phyloP scores from a whole-genome alignment of 768 basidiomycete genomes.

The Trametes sanguinea region DNA sequence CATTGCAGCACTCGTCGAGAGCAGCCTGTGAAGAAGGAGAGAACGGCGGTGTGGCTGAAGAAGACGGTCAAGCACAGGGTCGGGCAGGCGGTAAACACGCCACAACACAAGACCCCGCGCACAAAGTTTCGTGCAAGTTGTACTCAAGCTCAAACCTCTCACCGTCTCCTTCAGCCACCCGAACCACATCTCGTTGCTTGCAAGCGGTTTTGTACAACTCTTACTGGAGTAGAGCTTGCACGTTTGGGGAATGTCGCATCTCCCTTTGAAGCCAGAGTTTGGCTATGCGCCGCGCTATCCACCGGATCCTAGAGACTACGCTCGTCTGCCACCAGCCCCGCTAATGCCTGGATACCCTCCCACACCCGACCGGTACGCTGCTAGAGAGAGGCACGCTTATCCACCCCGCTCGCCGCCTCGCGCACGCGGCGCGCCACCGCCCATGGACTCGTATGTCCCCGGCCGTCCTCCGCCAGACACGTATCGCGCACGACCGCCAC shows the following conservation, averaged over 20 bases:
- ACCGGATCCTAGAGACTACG: constrained; percentile 27
- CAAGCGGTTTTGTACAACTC: not conserved
- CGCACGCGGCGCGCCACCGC: constrained; percentile 15
- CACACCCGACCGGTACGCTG: constrained; percentile 14
- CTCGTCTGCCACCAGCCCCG: constrained; percentile 21
- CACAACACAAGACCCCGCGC: constrained; percentile 17
- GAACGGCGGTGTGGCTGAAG: not conserved
- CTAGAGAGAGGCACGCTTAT: constrained; percentile 25
- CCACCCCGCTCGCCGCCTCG: constrained; percentile 27
- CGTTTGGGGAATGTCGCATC: constrained; percentile 27
- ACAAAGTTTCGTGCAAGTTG: not conserved
- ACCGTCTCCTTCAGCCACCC: not conserved
- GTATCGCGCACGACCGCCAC: constrained; percentile 16
- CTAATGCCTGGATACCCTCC: constrained; percentile 12
- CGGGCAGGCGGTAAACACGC: constrained; percentile 22
- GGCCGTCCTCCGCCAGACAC: constrained; percentile 17
- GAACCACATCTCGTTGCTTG: not conserved
- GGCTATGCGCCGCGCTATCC: constrained; percentile 27
- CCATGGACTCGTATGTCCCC: constrained; percentile 26
- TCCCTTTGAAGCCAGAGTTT: constrained; percentile 39
- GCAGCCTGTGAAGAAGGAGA: not conserved
- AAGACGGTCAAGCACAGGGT: not conserved
- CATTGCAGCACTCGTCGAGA: constrained; percentile 14
- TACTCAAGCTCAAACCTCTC: not conserved
- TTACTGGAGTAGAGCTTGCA: not conserved